Evolutionary conservation across 164 flowering plant genomes (phyloP).

Genomic region (Malania oleifera): DNA sequence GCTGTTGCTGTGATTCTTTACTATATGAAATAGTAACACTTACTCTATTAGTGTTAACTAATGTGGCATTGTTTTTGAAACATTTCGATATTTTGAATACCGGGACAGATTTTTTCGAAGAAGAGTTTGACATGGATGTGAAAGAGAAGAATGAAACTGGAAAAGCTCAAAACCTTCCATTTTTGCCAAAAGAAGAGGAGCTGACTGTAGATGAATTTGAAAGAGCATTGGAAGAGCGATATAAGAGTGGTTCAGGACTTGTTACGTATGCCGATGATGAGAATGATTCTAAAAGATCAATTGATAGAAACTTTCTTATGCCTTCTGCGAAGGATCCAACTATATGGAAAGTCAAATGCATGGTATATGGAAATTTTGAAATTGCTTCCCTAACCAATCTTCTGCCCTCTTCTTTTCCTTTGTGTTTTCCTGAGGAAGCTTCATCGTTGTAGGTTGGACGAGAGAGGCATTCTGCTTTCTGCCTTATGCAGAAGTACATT

Average conservation of each 20-base stretch:
- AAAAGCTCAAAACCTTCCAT: slow-evolving; percentile 31
- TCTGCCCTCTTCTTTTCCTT: not conserved
- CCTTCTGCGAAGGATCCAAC: slow-evolving; percentile 46
- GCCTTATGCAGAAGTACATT: slow-evolving; percentile 87
- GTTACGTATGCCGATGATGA: slow-evolving; percentile 50
- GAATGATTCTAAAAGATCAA: slow-evolving; percentile 29
- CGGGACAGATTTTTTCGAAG: slow-evolving; percentile 39
- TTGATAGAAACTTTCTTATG: slow-evolving; percentile 20
- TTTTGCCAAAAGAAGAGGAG: slow-evolving; percentile 71
- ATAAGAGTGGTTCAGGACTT: slow-evolving; percentile 39
- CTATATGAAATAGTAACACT: no score
- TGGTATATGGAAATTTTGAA: slow-evolving; percentile 38
- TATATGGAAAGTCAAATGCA: slow-evolving; percentile 81
- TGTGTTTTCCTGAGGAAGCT: not conserved
- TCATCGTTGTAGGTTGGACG: slow-evolving; percentile 65
- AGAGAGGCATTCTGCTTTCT: slow-evolving; percentile 71
- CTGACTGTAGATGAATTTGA: slow-evolving; percentile 66
- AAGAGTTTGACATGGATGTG: slow-evolving; percentile 22
- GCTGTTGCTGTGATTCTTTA: no score
- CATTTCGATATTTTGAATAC: slow-evolving; percentile 3
- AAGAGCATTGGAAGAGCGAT: slow-evolving; percentile 52
- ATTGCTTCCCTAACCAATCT: not conserved
- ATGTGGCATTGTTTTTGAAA: no score
- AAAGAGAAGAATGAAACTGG: slow-evolving; percentile 28
- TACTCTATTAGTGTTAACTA: no score